Evolutionary conservation across 2,329 filamentous ascomycete genomes (phyloP), one percentile per base, ranked within the genome.

Genomic region (Madurella mycetomatis): DNA sequence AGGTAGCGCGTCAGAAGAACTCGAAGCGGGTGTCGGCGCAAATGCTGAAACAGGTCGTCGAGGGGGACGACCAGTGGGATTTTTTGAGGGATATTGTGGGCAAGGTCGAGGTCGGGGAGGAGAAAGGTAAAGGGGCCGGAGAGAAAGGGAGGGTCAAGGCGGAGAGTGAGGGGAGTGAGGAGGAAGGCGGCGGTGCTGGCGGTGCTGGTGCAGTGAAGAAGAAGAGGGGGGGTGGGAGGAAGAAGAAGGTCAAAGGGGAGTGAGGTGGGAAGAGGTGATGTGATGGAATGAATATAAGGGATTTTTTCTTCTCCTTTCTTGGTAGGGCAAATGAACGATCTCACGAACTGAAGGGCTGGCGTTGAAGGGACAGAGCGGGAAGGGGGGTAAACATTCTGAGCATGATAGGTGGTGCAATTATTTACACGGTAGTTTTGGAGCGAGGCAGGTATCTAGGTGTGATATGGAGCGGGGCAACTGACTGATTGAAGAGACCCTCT

Each of bases 41-140:
- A 53, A 95, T 97, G 80, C 80, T 99, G 62, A 97, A 97, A 75
- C 84, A 89, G 59, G 92, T 94, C 11, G 86, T 99, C 41, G 83
- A 88, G 69, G 86, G 85, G 25, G 90, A 95, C 67, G 90, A 94
- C 60, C 90, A 96, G 68, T 92, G 95, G 75, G 94, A 99, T 72
- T 99, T 97, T 65, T 73, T 99, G 57, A 80, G 84, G 56, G 92
- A 97, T 49, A 96, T 96, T 64, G 92, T 96, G 49, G 81, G 85
- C 64, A 92, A 92, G 68, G 86, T 96, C 0, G 87, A 81, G 59
- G 86, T 96, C 0, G 46, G 31, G 44, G 77, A 76, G 37, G 80
- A 84, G 63, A 82, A 81, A 66, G 58, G 44, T 2, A 53, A 49
- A 19, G 60, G 59, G 47, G 56, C 58, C 34, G 49, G 55, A 16